A percentile compares a stretch with the other conserved stretches of the same genome.
phyloP scores from a whole-genome alignment of 106 monocot genomes.

The Dendrobium catenatum region DNA sequence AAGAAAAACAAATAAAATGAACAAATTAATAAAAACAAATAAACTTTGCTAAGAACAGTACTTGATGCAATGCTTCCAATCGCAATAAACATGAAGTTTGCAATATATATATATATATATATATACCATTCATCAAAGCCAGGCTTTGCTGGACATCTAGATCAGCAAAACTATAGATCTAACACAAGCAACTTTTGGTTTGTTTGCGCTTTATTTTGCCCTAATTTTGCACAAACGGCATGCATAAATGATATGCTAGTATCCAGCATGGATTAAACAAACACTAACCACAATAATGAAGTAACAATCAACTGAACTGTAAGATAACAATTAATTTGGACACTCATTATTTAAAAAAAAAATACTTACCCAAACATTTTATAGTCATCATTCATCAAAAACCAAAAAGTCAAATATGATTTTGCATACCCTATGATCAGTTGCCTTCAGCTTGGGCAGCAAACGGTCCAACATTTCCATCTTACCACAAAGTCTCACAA shows the following conservation, averaged over 20 bases:
- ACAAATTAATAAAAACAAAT: too few relatives aligned
- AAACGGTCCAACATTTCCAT: slow-evolving; percentile 95
- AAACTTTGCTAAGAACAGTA: too few relatives aligned
- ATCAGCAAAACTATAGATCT: not conserved
- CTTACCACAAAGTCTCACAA: slow-evolving; percentile 97
- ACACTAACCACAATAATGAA: not conserved
- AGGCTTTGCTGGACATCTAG: not conserved
- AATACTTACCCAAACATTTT: not conserved
- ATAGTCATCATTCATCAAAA: not conserved
- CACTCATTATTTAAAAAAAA: not conserved
- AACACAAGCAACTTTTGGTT: not conserved
- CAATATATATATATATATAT: too few relatives aligned
- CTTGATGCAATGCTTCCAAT: too few relatives aligned
- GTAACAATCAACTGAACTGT: not conserved
- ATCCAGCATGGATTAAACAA: not conserved
- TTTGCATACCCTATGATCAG: slow-evolving; percentile 74
- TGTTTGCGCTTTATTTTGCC: not conserved
- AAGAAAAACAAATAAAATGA: too few relatives aligned
- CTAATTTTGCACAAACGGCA: not conserved
- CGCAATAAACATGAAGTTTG: too few relatives aligned
- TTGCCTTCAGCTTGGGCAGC: slow-evolving; percentile 95
- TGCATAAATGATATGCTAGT: not conserved
- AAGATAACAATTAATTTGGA: not conserved
- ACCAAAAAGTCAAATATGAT: not conserved
- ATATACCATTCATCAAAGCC: too few relatives aligned